Percentiles rank a stretch among this genome's conserved stretches.
Conservation (phyloP, 305 asterid genomes). For the Fraxinus velutina region DNA sequence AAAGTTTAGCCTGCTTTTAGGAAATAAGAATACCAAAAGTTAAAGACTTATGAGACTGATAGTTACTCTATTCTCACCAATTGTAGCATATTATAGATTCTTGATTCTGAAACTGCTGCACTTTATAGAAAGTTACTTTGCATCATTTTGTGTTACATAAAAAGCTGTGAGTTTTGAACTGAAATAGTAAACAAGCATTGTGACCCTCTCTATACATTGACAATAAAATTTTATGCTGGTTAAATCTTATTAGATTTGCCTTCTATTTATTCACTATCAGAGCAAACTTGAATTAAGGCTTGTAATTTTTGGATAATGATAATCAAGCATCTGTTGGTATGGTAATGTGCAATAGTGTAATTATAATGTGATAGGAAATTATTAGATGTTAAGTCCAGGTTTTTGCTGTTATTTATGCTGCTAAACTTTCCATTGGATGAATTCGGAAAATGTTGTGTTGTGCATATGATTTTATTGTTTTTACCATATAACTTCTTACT, state of each 20-base stretch:
- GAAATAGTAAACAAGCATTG: not conserved
- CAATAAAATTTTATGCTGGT: not conserved
- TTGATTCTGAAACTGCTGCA: not conserved
- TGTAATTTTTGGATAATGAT: not conserved
- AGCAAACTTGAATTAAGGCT: not conserved
- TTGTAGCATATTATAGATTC: not conserved
- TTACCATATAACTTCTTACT: not conserved
- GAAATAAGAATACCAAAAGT: not conserved
- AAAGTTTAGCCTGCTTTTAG: not conserved
- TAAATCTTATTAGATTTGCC: not conserved
- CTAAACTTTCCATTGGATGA: constrained; percentile 9
- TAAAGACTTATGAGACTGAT: not conserved
- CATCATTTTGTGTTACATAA: not conserved
- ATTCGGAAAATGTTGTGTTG: not conserved
- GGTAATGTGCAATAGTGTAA: not conserved
- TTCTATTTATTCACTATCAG: not conserved
- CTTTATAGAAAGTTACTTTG: not conserved
- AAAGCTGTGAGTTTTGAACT: not conserved
- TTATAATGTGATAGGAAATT: not conserved
- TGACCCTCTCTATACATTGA: not conserved
- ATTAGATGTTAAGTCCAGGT: not conserved
- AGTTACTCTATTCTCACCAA: not conserved
- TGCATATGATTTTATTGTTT: not conserved
- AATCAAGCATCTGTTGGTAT: constrained; percentile 13
- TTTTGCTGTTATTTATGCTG: not conserved